Evolutionary conservation across 129 eudicot species (phyloP).

Genomic region (Calendula officinalis): DNA sequence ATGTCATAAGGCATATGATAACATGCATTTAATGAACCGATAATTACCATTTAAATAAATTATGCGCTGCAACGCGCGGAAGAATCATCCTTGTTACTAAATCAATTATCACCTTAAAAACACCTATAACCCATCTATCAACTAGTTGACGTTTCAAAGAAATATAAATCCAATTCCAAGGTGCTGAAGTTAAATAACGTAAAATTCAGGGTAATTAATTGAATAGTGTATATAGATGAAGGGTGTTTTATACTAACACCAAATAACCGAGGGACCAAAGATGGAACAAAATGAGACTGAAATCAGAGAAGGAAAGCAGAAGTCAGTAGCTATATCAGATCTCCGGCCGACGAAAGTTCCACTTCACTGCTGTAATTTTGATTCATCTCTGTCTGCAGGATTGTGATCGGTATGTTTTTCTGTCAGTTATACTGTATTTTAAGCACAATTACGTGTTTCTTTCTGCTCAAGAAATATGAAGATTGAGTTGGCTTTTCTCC

Average conservation of each 20-base stretch:
- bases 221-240: neutral
- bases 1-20: too few relatives aligned
- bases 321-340: constrained; percentile 18
- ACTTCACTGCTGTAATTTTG: constrained; percentile 12
- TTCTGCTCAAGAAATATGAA: constrained; percentile 32
- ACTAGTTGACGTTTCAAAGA: neutral
- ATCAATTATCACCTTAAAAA: neutral
- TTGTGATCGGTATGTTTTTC: constrained; percentile 20
- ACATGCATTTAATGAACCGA: too few relatives aligned
- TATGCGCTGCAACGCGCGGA: too few relatives aligned
- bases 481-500: constrained; percentile 5
- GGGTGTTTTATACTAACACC: neutral
- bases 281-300: neutral
- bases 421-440: constrained; percentile 8
- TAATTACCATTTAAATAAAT: too few relatives aligned
- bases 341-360: constrained; percentile 12
- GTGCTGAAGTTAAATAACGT: neutral
- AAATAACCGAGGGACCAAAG: constrained; percentile 19
- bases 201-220: constrained; percentile 4
- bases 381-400: neutral
- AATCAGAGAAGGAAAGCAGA: neutral
- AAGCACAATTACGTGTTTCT: constrained; percentile 28
- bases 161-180: neutral
- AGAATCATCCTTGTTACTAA: too few relatives aligned
- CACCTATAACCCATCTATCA: neutral